A percentile compares a stretch with the other conserved stretches of the same genome.
Conservation (phyloP, 352 stramenopile species). For the Aphanomyces invadans region DNA sequence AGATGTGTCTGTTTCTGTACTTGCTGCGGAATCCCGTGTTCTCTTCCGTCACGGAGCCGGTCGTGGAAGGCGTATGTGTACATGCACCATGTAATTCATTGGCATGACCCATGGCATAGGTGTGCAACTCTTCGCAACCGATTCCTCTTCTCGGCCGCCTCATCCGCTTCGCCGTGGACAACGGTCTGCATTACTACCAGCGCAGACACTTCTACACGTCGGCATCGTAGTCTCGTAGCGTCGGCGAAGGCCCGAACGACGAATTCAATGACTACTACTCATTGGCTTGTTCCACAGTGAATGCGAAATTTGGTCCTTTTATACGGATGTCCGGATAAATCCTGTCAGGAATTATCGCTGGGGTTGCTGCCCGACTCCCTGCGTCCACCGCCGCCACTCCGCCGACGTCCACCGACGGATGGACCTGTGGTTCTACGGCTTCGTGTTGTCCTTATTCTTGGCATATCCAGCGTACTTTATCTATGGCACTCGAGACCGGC, state of each 20-base stretch:
- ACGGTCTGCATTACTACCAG: constrained; percentile 77
- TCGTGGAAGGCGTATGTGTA: constrained; percentile 45
- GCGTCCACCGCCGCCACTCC: neutral
- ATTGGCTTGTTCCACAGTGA: no score
- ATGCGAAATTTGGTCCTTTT: no score
- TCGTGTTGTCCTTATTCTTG: neutral
- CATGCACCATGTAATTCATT: neutral
- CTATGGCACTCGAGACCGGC: neutral
- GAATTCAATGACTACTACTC: no score
- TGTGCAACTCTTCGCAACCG: constrained; percentile 49
- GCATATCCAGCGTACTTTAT: neutral
- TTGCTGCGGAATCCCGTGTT: constrained; percentile 76
- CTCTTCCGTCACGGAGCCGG: constrained; percentile 55
- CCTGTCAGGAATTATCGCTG: no score
- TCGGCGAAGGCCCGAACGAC: no score
- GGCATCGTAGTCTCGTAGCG: constrained; percentile 73
- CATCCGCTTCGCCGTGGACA: constrained; percentile 59
- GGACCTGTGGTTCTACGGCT: neutral
- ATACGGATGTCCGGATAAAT: no score
- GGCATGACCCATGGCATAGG: constrained; percentile 28
- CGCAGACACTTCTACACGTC: constrained; percentile 85
- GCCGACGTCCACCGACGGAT: neutral
- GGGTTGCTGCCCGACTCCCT: neutral
- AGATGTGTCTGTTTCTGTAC: constrained; percentile 81
- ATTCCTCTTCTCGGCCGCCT: constrained; percentile 63